A percentile compares a stretch with the other conserved stretches of the same genome.
phyloP scores from a whole-genome alignment of 305 asterid genomes.

The Salvia sclarea region DNA sequence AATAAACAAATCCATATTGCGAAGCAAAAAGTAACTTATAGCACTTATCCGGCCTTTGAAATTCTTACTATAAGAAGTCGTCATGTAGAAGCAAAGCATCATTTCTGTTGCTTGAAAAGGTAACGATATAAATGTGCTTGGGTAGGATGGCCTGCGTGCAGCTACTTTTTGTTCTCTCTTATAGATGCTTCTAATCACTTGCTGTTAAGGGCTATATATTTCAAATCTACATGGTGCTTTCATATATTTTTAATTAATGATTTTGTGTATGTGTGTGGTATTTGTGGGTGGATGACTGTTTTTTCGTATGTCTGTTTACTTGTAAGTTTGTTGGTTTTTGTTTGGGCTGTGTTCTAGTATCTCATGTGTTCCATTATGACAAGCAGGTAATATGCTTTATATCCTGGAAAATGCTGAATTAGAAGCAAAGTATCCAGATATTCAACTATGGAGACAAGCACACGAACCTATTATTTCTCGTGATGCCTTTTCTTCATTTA shows the following conservation, averaged over 20 bases:
- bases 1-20: neutral
- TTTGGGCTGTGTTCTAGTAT: constrained; percentile 20
- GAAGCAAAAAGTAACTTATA: neutral
- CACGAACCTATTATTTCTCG: constrained; percentile 73
- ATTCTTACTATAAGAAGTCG: neutral
- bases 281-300: neutral
- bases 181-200: constrained; percentile 3
- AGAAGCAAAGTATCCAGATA: constrained; percentile 60
- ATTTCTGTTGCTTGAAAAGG: neutral
- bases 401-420: constrained; percentile 61
- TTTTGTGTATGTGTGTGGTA: neutral
- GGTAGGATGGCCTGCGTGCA: neutral
- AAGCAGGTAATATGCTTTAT: constrained; percentile 65
- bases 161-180: neutral
- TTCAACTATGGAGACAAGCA: constrained; percentile 77
- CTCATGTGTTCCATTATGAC: constrained; percentile 29
- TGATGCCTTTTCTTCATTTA: constrained; percentile 86
- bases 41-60: neutral
- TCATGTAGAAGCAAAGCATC: neutral
- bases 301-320: neutral
- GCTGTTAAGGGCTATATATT: neutral
- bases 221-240: constrained; percentile 19
- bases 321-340: constrained; percentile 12
- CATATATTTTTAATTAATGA: neutral
- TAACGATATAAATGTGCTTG: constrained; percentile 12